Percentiles rank a stretch among this genome's conserved stretches.
phyloP scores from a whole-genome alignment of 2,329 filamentous ascomycete genomes.

The Orbilia oligospora region DNA sequence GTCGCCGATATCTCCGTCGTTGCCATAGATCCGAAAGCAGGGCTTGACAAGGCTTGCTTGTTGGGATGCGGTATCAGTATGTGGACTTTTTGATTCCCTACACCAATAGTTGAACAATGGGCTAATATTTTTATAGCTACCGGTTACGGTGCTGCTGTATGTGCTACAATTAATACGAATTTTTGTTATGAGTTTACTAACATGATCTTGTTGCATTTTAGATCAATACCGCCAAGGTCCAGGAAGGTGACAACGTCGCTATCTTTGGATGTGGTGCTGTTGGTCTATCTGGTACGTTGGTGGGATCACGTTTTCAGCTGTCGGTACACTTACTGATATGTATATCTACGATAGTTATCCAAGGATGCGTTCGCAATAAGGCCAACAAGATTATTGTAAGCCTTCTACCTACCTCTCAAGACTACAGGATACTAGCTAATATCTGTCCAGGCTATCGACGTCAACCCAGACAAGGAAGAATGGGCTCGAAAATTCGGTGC shows the following conservation, averaged over 20 bases:
- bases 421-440: neutral
- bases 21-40: constrained; percentile 87
- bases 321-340: neutral
- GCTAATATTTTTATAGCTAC: constrained; percentile 72
- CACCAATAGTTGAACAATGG: neutral
- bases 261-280: constrained; percentile 97
- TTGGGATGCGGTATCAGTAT: constrained; percentile 92
- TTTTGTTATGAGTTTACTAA: neutral
- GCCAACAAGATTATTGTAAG: constrained; percentile 82
- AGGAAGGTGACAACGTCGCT: constrained; percentile 89
- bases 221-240: constrained; percentile 86
- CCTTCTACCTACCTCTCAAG: constrained; percentile 65
- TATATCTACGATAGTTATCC: constrained; percentile 76
- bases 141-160: constrained; percentile 90
- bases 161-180: neutral
- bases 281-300: constrained; percentile 75
- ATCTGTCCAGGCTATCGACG: constrained; percentile 71
- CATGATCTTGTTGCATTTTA: neutral
- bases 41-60: constrained; percentile 95
- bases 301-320: neutral
- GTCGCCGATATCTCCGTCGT: constrained; percentile 99
- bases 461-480: constrained; percentile 90
- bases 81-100: neutral
- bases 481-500: constrained; percentile 96
- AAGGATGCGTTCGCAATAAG: constrained; percentile 89